Base-by-base conservation (phyloP, 208 protist genomes). In the Acanthamoeba lenticulata region DNA sequence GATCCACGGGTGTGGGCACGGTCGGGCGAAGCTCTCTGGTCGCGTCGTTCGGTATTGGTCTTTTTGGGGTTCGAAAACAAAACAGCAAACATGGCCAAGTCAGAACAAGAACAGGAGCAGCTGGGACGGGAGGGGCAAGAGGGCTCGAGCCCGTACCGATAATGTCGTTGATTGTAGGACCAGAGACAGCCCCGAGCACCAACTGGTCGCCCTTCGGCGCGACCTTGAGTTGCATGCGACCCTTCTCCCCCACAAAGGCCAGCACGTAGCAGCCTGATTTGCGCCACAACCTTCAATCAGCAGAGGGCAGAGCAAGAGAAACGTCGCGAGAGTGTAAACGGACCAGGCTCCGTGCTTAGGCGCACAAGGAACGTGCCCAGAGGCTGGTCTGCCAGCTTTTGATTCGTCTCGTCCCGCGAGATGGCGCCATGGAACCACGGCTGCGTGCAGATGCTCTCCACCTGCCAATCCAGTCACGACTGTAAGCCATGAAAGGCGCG, bases 1-100 rank as follows among this genome's bases (percentile, higher is more conserved):
- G 21, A 83, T 83, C 74, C 74, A 83, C 17, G 74, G 74, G 40
- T 83, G 74, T n/a, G 74, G 74, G 29, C 74, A 83, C 15, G 74
- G 74, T 0, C 42, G 74, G 24, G 74, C 74, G 42, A 83, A 83
- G 74, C 74, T 83, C 27, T 44, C 74, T 52, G 74, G 42, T 40
- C 42, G 74, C 5, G 74, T 52, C 32, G 45, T 40, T 21, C 49
- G 74, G 40, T 83, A 83, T 9, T 27, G 40, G 1, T 34, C 74
- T 83, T 34, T 11, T 45, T 7, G 19, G 24, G 27, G 29, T 27
- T 27, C 29, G 32, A 9, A 19, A 17, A 69, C 29, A 27, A 67
- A 13, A 69, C 45, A 49, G 45, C 45, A 49, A 49, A 15, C 1
- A 21, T 29, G 65, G 19, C n/a, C 65, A 74, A 2, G 34, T 7